Evolutionary conservation across 352 stramenopile genomes (phyloP).

Genomic region (Pythium coloratum): DNA sequence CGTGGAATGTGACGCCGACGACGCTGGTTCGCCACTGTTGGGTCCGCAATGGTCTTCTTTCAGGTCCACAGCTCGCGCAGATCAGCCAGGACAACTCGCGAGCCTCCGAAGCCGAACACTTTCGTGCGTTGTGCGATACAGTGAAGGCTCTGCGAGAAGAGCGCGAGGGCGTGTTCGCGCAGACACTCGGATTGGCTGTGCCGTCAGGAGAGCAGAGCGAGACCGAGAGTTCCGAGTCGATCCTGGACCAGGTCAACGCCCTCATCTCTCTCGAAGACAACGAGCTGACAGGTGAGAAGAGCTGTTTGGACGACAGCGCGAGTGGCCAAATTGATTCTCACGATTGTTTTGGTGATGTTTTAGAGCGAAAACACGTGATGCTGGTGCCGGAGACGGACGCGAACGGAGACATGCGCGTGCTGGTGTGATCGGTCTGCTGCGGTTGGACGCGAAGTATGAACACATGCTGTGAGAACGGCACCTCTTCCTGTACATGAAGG

Average conservation of each 20-base stretch:
- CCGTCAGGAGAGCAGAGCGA: not conserved
- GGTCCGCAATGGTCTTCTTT: constrained; percentile 29
- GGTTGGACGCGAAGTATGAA: not conserved
- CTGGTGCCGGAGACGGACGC: constrained; percentile 28
- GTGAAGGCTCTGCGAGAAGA: constrained; percentile 10
- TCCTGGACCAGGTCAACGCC: constrained; percentile 27
- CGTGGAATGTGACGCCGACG: constrained; percentile 25
- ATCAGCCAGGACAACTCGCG: constrained; percentile 33
- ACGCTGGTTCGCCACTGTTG: constrained; percentile 32
- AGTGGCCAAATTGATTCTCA: not conserved
- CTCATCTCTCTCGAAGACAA: constrained; percentile 31
- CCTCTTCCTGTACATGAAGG: constrained; percentile 15
- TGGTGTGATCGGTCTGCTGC: constrained; percentile 20
- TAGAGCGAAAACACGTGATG: constrained; percentile 28
- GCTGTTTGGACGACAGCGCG: not conserved
- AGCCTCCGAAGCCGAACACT: constrained; percentile 25
- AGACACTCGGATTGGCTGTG: constrained; percentile 14
- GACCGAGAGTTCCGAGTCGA: not conserved
- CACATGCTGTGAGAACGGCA: not conserved
- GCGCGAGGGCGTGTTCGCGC: constrained; percentile 17
- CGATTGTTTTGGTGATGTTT: not conserved
- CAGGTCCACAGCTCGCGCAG: constrained; percentile 19
- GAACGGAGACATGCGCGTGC: constrained; percentile 27
- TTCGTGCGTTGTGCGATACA: constrained; percentile 19
- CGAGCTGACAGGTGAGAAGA: constrained; percentile 25